phyloP scores from a whole-genome alignment of 169 alveolate species.

The Eimeria tenella region DNA sequence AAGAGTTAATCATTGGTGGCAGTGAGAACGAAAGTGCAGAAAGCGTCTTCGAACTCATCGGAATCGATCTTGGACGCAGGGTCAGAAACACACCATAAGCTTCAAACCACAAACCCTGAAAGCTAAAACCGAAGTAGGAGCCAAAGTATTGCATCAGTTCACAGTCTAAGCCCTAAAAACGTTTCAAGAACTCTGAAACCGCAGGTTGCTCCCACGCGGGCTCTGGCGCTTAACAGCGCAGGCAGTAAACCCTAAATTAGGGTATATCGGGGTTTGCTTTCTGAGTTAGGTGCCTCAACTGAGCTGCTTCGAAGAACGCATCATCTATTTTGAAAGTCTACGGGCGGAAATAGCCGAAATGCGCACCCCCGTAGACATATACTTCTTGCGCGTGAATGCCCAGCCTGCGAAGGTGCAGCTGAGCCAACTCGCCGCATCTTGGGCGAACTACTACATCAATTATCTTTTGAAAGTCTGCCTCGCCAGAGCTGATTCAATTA shows the following conservation, averaged over 20 bases:
- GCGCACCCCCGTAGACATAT: constrained; percentile 92
- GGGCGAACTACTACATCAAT: constrained; percentile 91
- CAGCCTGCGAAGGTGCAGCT: constrained; percentile 92
- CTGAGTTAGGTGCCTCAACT: constrained; percentile 85
- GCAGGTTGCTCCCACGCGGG: no score
- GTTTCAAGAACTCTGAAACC: no score
- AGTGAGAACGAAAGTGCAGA: constrained; percentile 80
- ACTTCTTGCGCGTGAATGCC: constrained; percentile 93
- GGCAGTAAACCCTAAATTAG: no score
- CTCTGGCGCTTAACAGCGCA: no score
- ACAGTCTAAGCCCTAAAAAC: no score
- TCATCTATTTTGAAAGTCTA: constrained; percentile 52
- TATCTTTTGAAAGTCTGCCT: constrained; percentile 89
- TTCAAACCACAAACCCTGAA: no score
- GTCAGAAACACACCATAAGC: not conserved
- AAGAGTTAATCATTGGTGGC: constrained; percentile 76
- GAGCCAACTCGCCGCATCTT: constrained; percentile 87
- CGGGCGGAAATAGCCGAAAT: constrained; percentile 87
- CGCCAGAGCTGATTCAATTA: constrained; percentile 88
- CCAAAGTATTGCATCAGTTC: no score
- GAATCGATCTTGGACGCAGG: constrained; percentile 79
- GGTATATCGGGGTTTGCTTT: not conserved
- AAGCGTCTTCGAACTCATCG: constrained; percentile 88
- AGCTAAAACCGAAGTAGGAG: no score
- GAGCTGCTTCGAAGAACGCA: constrained; percentile 86